Evolutionary conservation across 805 yeast species (phyloP), one percentile per base, ranked within the genome.

Genomic region (Pichia heedii): DNA sequence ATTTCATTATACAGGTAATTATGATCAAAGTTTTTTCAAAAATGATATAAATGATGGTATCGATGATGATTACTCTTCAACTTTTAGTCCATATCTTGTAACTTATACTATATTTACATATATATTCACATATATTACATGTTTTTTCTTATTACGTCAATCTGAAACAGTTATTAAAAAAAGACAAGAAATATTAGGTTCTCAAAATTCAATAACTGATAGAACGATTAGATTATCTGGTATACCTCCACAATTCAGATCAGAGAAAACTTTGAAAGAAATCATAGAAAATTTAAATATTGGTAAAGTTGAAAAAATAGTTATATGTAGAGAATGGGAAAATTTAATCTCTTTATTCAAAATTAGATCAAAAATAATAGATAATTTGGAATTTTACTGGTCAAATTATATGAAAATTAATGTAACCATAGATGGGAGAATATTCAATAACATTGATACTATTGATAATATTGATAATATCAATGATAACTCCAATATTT

Each of bases 171-270:
- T 90, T 32, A 85, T 90, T 26, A 66, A 70, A 40, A 81, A 84
- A 51, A 74, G 97, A 49, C 97, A 90, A 62, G 66, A 65, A 41
- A 83, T 84, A 55, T 67, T 90, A 50, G 97, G 97, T 0, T 75
- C 73, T 49, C 97, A 89, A 59, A 83, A 83, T 57, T 81, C 95
- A 10, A 73, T 90, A 46, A 86, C 97, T 0, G 97, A 90, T 67
- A 72, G 96, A 58, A 93, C 97, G 1, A 81, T 93, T 34, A 68
- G 90, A 45, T 60, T 90, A 13, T 79, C 90, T 32, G 97, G 97
- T 0, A 86, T 90, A 5, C 97, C 97, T 0, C 81, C 84, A 0
- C 79, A 80, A 37, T 65, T 89, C 35, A 70, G 97, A 41, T 80
- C 77, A 44, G 88, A 79, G 51, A 70, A 71, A n/a, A 77, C 76